These are phyloP conservation scores for Fistulinella prunicolor DNA, from an alignment of 768 basidiomycete species.

Conservation along the genomic window DNA sequence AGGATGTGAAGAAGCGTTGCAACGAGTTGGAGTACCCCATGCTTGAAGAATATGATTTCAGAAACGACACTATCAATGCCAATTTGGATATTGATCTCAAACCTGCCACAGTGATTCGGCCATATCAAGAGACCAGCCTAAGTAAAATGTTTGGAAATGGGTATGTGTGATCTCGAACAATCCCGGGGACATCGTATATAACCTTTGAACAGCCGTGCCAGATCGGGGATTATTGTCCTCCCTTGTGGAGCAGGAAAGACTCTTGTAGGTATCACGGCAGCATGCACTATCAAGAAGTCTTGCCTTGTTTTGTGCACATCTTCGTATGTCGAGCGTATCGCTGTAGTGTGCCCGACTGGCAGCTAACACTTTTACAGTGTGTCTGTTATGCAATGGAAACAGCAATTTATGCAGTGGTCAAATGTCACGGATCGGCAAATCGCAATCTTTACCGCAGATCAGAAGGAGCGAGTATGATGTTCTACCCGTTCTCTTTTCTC, in stretches of 20 bases:
- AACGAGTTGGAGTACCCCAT: slow-evolving; percentile 97
- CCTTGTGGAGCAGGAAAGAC: slow-evolving; percentile 99
- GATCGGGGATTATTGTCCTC: slow-evolving; percentile 96
- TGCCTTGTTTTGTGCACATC: slow-evolving; percentile 97
- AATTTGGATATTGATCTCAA: slow-evolving; percentile 99
- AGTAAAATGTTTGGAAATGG: slow-evolving; percentile 99
- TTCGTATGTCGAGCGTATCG: slow-evolving; percentile 58
- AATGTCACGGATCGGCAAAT: slow-evolving; percentile 97
- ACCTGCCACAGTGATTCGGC: slow-evolving; percentile 94
- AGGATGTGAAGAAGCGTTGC: slow-evolving; percentile 96
- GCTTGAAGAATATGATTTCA: slow-evolving; percentile 98
- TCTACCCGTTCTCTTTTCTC: background rate
- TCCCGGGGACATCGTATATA: background rate
- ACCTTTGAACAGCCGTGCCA: slow-evolving; percentile 67
- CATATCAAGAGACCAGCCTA: slow-evolving; percentile 97
- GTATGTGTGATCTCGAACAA: slow-evolving; percentile 39
- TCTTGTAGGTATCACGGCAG: slow-evolving; percentile 98
- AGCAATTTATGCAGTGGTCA: slow-evolving; percentile 98
- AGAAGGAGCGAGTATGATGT: slow-evolving; percentile 83
- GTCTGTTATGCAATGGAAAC: slow-evolving; percentile 98
- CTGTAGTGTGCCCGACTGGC: background rate
- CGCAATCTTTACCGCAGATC: slow-evolving; percentile 95
- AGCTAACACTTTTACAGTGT: slow-evolving; percentile 46
- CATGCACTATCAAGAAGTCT: slow-evolving; percentile 99
- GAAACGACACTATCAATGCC: slow-evolving; percentile 93